A percentile compares a stretch with the other conserved stretches of the same genome.
Conservation (phyloP, 1,284 basidiomycete species). For the Papiliotrema laurentii region DNA sequence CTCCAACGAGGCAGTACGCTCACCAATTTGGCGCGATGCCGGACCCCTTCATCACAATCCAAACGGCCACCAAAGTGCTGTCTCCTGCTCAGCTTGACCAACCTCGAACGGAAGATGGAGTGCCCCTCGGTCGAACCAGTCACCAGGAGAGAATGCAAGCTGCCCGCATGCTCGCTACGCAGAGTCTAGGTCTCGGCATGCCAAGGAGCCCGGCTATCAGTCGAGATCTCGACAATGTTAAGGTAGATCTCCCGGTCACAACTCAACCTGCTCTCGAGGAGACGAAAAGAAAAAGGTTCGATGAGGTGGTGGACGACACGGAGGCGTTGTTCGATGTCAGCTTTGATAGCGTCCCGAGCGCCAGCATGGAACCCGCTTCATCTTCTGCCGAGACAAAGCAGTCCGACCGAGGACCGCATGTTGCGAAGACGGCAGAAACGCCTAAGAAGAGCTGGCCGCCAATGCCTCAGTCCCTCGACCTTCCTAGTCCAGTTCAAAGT, state of each 20-base stretch:
- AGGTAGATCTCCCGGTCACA: slow-evolving; percentile 9
- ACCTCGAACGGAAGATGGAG: slow-evolving; percentile 60
- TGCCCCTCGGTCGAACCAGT: slow-evolving; percentile 66
- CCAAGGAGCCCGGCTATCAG: slow-evolving; percentile 22
- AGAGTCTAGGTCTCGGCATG: slow-evolving; percentile 43
- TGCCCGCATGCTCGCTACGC: slow-evolving; percentile 42
- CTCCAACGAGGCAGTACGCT: slow-evolving; percentile 9
- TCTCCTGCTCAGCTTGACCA: slow-evolving; percentile 35
- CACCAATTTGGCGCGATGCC: slow-evolving; percentile 43
- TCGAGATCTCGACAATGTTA: slow-evolving; percentile 9
- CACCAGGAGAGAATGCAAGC: slow-evolving; percentile 51
- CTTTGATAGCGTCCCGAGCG: slow-evolving; percentile 19
- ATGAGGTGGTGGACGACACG: slow-evolving; percentile 1
- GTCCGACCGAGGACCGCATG: background rate
- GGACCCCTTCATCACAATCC: slow-evolving; percentile 48
- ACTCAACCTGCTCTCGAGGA: too few species aligned
- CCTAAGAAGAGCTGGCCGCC: slow-evolving; percentile 18
- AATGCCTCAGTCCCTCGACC: slow-evolving; percentile 23
- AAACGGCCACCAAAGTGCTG: slow-evolving; percentile 41
- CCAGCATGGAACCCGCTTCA: slow-evolving; percentile 38
- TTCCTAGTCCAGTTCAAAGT: slow-evolving; percentile 32
- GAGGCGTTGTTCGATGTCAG: slow-evolving; percentile 18
- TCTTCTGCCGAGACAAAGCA: too few species aligned
- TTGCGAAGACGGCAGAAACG: slow-evolving; percentile 2
- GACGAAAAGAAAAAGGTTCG: background rate